Evolutionary conservation across 2,329 filamentous ascomycete genomes (phyloP), one percentile per base, ranked within the genome.

Genomic region (Dothideomycetidae sp.): DNA sequence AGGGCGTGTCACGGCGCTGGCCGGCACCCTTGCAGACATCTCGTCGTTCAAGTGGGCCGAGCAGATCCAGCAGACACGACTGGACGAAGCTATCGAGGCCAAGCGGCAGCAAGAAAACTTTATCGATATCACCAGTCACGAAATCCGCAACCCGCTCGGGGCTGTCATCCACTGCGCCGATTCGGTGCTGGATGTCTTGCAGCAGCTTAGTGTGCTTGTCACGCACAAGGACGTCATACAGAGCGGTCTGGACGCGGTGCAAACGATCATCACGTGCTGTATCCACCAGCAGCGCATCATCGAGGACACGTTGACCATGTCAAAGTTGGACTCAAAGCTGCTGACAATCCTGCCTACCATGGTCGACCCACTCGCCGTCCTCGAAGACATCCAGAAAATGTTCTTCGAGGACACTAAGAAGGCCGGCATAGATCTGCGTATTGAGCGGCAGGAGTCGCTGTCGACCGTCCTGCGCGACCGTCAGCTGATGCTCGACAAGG

Each of bases 281-380:
- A 54, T 59, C 17, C 63, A 66, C 38, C 62, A 64, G 40, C 64
- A 63, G 42, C 26, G 34, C 13, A 65, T 66, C 28, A 61, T 66
- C 5, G 62, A 66, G 42, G 63, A 66, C 40, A 53, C 65, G 3
- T 49, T 65, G 1, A 64, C 61, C 0, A 44, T 64, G 12, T 60
- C 56, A 29, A 64, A 64, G 37, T 55, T 66, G 9, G 62, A 64
- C 31, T 61, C 60, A 0, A 59, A 56, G 42, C 51, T 65, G 5
- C 46, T 66, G 2, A 46, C 48, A 2, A 48, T 52, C 14, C 43
- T 44, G 10, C 48, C 46, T 2, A 37, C 44, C 13, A 38, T 37
- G 10, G 42, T 45, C 3, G 29, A 41, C 10, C 36, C 48, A 4
- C 23, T 42, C 10, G 41, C 35, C 12, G 41, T 50, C 19, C 35